Base-by-base conservation (phyloP, 768 basidiomycete species). In the Lentinula boryana region DNA sequence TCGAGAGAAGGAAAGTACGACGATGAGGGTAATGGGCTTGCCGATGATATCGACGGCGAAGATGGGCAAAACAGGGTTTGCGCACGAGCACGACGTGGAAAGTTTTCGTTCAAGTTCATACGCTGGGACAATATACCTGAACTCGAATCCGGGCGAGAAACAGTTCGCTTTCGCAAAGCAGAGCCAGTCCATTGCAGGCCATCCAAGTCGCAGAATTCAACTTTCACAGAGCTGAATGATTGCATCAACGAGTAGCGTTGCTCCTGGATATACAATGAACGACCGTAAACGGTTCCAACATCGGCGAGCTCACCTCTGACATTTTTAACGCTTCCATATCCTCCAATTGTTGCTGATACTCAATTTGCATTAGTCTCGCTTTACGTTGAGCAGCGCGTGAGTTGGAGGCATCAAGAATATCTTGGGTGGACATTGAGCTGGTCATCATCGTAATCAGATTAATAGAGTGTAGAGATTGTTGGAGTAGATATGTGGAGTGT, bases 131-230 rank as follows among this genome's bases (percentile, higher is more conserved):
- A 5, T 27, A 44, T 16, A 43, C 40, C 31, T 15, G 55, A 23
- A 56, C 18, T 41, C 9, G 55, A 44, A 23, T 43, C 40, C 21
- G 40, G 55, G 23, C 55, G 55, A 56, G 55, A 31, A 21, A 40
- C 31, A 27, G 55, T 18, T 36, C 55, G 55, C 10, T 21, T 56
- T 27, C 55, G 55, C 18, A 56, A 40, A 9, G 55, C 55, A 16
- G 55, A 56, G 2, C 40, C 40, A 8, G 55, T 27, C 55, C 55
- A 56, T 32, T 56, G 23, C 13, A 56, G 21, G 13, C 55, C 55
- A 44, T 56, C 55, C 16, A 56, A 18, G 16, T 56, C 55, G 23
- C 55, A 40, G 40, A 56, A 56, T 56, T 56, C 55, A 32, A 56
- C 55, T n/a, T 56, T 56, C 3, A 56, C 55, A 18, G 38, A 41